Conservation (phyloP, 371 early-diverging fungal genomes). For the Saksenaea oblongispora region DNA sequence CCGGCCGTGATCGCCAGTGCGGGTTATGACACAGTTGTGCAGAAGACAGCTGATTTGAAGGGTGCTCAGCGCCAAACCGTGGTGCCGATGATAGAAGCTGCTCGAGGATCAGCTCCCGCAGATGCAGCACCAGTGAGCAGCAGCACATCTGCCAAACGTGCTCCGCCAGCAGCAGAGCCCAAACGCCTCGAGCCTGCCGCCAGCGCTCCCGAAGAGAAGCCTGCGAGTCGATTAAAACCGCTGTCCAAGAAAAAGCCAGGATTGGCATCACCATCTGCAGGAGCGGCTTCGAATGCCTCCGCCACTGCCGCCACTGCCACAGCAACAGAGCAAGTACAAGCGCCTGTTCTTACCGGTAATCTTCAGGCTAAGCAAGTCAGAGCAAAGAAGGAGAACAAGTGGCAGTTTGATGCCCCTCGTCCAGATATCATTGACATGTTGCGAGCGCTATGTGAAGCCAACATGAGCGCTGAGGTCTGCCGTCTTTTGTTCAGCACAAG, state of each 20-base stretch:
- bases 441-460: conserved; percentile 56
- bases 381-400: conserved; percentile 74
- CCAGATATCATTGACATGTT: conserved; percentile 70
- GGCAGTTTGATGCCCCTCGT: conserved; percentile 77
- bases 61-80: conserved; percentile 71
- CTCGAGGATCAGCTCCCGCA: conserved; percentile 45
- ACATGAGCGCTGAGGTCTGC: conserved; percentile 59
- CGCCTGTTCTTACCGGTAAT: conserved; percentile 69
- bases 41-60: conserved; percentile 66
- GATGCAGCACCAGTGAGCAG: conserved; percentile 3
- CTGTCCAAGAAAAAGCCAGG: conserved; percentile 20
- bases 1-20: conserved; percentile 58
- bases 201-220: conserved; percentile 8
- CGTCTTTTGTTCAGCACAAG: conserved; percentile 75
- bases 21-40: conserved; percentile 62
- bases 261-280: conserved; percentile 15
- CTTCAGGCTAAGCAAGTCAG: conserved; percentile 68
- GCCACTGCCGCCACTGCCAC: background rate
- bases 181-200: conserved; percentile 15
- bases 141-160: background rate
- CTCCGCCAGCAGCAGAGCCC: conserved; percentile 8
- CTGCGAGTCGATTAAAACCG: conserved; percentile 19
- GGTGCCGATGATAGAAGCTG: conserved; percentile 69
- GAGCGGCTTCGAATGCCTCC: conserved; percentile 2
- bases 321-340: conserved; percentile 11